Conservation (phyloP, 2,329 filamentous ascomycete genomes). For the Torrubiella hemipterigena region DNA sequence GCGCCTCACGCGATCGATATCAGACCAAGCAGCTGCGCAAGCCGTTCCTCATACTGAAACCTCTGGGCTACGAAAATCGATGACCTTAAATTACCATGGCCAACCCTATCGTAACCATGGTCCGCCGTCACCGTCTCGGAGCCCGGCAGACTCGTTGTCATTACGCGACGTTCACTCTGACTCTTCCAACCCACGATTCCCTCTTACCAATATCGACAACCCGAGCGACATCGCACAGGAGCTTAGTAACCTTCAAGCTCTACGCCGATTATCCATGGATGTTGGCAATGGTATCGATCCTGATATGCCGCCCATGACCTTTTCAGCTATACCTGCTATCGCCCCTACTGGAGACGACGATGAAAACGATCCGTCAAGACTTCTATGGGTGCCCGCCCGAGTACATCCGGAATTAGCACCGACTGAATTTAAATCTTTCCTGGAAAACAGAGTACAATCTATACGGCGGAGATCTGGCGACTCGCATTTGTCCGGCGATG, state of each 20-base stretch:
- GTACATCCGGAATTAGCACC: slow-evolving; percentile 92
- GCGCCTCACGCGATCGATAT: slow-evolving; percentile 30
- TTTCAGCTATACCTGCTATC: slow-evolving; percentile 59
- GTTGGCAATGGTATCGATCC: slow-evolving; percentile 62
- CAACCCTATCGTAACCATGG: slow-evolving; percentile 28
- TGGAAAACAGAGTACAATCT: slow-evolving; percentile 84
- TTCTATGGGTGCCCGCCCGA: slow-evolving; percentile 93
- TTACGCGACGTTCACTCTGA: slow-evolving; percentile 44
- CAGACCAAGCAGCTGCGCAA: slow-evolving; percentile 26
- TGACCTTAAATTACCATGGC: slow-evolving; percentile 26
- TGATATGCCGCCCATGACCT: slow-evolving; percentile 58
- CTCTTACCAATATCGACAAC: slow-evolving; percentile 82
- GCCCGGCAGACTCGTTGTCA: slow-evolving; percentile 23
- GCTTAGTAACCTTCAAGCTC: slow-evolving; percentile 79
- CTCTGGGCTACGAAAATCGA: slow-evolving; percentile 27
- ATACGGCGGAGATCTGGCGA: slow-evolving; percentile 77
- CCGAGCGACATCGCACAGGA: slow-evolving; percentile 85
- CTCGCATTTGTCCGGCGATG: slow-evolving; percentile 47
- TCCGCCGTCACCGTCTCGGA: slow-evolving; percentile 36
- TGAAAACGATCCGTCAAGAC: slow-evolving; percentile 74
- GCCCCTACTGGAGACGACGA: slow-evolving; percentile 64
- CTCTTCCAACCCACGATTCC: slow-evolving; percentile 55
- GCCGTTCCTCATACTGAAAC: slow-evolving; percentile 19
- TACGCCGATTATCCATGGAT: slow-evolving; percentile 91
- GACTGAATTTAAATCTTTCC: slow-evolving; percentile 90